Evolutionary conservation across 2,329 filamentous ascomycete species (phyloP).

Genomic region (Lecanicillium sp.): DNA sequence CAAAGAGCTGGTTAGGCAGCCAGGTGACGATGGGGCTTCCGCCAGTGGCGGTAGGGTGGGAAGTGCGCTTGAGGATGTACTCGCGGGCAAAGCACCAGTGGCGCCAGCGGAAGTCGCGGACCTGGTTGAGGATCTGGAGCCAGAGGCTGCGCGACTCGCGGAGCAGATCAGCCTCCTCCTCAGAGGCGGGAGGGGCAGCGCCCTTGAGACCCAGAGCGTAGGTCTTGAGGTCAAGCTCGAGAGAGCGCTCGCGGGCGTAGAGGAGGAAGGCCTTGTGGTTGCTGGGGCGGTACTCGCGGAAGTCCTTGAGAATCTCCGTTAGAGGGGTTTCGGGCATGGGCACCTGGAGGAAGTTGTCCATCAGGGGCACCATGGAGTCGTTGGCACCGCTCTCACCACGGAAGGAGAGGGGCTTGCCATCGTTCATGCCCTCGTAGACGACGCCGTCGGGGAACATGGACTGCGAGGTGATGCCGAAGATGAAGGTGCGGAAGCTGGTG

Average conservation of each 20-base stretch:
- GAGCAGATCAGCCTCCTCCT: conserved; percentile 33
- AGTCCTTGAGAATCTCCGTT: conserved; percentile 81
- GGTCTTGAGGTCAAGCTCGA: conserved; percentile 44
- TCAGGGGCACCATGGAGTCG: conserved; percentile 85
- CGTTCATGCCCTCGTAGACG: conserved; percentile 75
- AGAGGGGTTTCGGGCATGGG: conserved; percentile 84
- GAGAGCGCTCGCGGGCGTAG: conserved; percentile 51
- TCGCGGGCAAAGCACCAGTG: conserved; percentile 83
- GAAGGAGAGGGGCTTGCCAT: conserved; percentile 65
- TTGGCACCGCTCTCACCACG: conserved; percentile 91
- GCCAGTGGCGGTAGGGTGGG: conserved; percentile 70
- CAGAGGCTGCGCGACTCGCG: conserved; percentile 52
- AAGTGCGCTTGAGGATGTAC: conserved; percentile 73
- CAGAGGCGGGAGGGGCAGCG: conserved; percentile 11
- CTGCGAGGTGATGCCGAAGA: conserved; percentile 90
- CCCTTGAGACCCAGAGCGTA: conserved; percentile 41
- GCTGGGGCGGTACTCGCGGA: conserved; percentile 79
- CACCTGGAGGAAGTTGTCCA: conserved; percentile 81
- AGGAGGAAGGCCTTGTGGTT: conserved; percentile 82
- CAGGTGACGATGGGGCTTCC: conserved; percentile 79
- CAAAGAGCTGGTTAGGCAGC: conserved; percentile 73
- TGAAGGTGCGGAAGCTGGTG: conserved; percentile 88
- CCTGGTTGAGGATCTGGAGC: conserved; percentile 61
- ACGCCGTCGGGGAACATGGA: conserved; percentile 93
- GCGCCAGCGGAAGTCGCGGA: conserved; percentile 74